A percentile compares a stretch with the other conserved stretches of the same genome.
Conservation (phyloP, 768 basidiomycete species). For the Calocybe cyanea region DNA sequence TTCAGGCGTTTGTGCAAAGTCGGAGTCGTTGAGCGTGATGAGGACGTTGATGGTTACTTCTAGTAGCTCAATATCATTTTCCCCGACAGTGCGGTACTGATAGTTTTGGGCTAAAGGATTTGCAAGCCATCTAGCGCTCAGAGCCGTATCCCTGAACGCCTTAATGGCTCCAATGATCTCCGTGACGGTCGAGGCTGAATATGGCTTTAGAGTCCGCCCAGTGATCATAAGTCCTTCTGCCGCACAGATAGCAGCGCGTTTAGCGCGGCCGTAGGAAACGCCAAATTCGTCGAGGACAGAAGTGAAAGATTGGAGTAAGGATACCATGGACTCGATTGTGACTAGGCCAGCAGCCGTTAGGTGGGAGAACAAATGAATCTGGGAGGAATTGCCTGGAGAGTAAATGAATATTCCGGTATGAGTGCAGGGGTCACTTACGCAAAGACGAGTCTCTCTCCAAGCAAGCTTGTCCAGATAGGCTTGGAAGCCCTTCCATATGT, state of each 20-base stretch:
- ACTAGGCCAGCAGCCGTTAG: conserved; percentile 74
- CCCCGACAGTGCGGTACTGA: conserved; percentile 40
- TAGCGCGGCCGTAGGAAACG: conserved; percentile 80
- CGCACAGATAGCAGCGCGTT: conserved; percentile 76
- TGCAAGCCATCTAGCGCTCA: conserved; percentile 59
- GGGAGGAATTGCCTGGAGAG: neutral
- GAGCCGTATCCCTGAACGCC: conserved; percentile 60
- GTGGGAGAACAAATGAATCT: conserved; percentile 96
- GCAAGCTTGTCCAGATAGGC: conserved; percentile 82
- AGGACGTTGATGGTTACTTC: conserved; percentile 66
- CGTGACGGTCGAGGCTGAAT: conserved; percentile 52
- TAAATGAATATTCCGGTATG: neutral
- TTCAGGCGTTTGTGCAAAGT: conserved; percentile 52
- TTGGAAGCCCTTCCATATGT: conserved; percentile 91
- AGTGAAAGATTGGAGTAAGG: conserved; percentile 79
- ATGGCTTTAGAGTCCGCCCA: conserved; percentile 61
- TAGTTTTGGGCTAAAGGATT: conserved; percentile 57
- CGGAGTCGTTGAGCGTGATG: conserved; percentile 53
- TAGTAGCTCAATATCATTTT: conserved; percentile 63
- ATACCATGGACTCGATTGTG: conserved; percentile 72
- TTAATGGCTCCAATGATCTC: conserved; percentile 74
- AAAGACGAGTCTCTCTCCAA: conserved; percentile 88
- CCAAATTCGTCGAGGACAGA: conserved; percentile 88
- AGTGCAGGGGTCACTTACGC: conserved; percentile 51
- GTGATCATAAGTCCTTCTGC: conserved; percentile 79